phyloP scores from a whole-genome alignment of 495 filamentous ascomycete species.

The Daldinia decipiens region DNA sequence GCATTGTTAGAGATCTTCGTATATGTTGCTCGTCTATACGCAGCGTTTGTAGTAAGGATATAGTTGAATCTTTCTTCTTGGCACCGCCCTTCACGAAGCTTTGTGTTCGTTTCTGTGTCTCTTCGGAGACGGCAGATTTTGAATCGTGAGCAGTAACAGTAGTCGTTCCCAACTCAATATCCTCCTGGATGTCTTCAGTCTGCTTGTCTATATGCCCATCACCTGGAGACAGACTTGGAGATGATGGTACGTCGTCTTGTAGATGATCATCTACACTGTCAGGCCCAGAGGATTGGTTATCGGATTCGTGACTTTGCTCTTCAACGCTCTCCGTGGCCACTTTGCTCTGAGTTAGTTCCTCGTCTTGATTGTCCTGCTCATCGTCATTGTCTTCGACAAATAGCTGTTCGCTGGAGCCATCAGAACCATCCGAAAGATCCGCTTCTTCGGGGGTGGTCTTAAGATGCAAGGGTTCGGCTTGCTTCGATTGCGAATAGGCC shows the following conservation, averaged over 20 bases:
- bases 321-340: neutral
- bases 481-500: conserved; percentile 67
- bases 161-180: conserved; percentile 3
- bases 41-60: conserved; percentile 64
- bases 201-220: conserved; percentile 46
- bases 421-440: conserved; percentile 43
- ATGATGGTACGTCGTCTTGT: conserved; percentile 31
- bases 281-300: conserved; percentile 5
- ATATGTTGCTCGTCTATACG: conserved; percentile 52
- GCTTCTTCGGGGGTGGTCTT: conserved; percentile 31
- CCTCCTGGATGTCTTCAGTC: conserved; percentile 55
- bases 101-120: conserved; percentile 66
- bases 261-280: conserved; percentile 2
- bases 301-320: conserved; percentile 9
- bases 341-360: conserved; percentile 30
- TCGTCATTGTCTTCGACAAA: conserved; percentile 52
- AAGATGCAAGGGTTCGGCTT: conserved; percentile 42
- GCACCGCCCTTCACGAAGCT: conserved; percentile 68
- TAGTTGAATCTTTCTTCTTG: conserved; percentile 72
- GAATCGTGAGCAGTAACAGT: conserved; percentile 22
- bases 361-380: conserved; percentile 40
- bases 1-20: conserved; percentile 36
- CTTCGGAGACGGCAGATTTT: conserved; percentile 33
- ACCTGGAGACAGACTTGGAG: conserved; percentile 28
- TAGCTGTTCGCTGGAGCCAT: conserved; percentile 47